Percentiles rank a stretch among this genome's conserved stretches.
These are phyloP conservation scores for Dendrostoma leiphaemia DNA, from an alignment of 2,329 filamentous ascomycete genomes.

Conservation along the genomic window DNA sequence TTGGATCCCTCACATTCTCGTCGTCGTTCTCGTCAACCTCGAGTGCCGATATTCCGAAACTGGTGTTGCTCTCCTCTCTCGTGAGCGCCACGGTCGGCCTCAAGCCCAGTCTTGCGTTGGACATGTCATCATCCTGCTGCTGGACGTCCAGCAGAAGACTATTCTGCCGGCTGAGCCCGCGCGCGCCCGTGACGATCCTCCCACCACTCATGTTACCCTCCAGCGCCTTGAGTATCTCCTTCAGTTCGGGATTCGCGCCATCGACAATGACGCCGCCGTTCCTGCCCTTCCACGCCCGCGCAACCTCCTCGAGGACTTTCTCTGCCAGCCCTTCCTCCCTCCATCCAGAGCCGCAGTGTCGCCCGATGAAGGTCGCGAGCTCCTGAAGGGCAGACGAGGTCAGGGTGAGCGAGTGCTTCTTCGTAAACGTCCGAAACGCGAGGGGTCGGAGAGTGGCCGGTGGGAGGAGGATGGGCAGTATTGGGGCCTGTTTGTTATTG, in stretches of 20 bases:
- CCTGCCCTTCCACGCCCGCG: constrained; percentile 85
- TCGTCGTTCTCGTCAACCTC: constrained; percentile 54
- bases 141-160: constrained; percentile 61
- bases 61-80: constrained; percentile 63
- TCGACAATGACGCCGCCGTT: constrained; percentile 91
- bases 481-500: constrained; percentile 50
- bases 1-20: constrained; percentile 62
- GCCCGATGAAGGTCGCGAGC: constrained; percentile 85
- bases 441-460: constrained; percentile 83
- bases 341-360: constrained; percentile 95
- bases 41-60: constrained; percentile 59
- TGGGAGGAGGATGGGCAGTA: constrained; percentile 86
- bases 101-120: constrained; percentile 56
- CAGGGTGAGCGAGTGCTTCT: constrained; percentile 93
- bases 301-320: constrained; percentile 86
- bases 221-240: constrained; percentile 77
- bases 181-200: constrained; percentile 52
- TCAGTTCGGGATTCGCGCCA: constrained; percentile 71
- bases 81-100: constrained; percentile 42
- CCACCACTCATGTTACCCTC: constrained; percentile 91
- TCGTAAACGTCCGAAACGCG: constrained; percentile 93
- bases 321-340: constrained; percentile 92
- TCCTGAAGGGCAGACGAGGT: constrained; percentile 83
- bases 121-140: constrained; percentile 50
- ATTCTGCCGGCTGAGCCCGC: constrained; percentile 60